Evolutionary conservation across 2,329 filamentous ascomycete species (phyloP).

Genomic region (Diplocarpon rosae): DNA sequence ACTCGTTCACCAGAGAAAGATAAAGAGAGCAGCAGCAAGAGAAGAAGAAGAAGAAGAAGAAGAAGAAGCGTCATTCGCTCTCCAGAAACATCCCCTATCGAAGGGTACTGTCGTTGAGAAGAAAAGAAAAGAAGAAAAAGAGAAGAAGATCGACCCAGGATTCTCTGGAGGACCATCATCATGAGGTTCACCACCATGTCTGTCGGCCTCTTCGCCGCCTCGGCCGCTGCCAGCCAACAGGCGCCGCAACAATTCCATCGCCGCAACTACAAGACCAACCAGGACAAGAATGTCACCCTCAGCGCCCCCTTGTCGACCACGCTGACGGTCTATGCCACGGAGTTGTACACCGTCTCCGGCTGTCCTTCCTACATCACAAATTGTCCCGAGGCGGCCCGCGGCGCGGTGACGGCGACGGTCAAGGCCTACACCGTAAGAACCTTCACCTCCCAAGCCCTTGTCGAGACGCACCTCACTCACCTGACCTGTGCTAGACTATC

Average conservation of each 20-base stretch:
- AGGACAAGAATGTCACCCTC: slow-evolving; percentile 10
- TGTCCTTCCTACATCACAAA: slow-evolving; percentile 32
- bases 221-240: slow-evolving; percentile 21
- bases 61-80: too few species aligned
- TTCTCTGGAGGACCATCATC: slow-evolving; percentile 13
- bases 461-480: not conserved
- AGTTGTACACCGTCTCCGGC: slow-evolving; percentile 29
- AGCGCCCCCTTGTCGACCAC: slow-evolving; percentile 27
- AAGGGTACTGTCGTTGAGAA: too few species aligned
- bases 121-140: too few species aligned
- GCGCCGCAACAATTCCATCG: slow-evolving; percentile 23
- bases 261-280: slow-evolving; percentile 8
- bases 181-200: slow-evolving; percentile 25
- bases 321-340: slow-evolving; percentile 30
- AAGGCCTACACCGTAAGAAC: slow-evolving; percentile 32
- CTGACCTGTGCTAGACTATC: slow-evolving; percentile 30
- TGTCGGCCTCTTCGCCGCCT: slow-evolving; percentile 27
- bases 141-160: too few species aligned
- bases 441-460: not conserved
- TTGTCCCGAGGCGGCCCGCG: too few species aligned
- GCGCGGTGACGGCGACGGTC: slow-evolving; percentile 32
- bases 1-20: slow-evolving; percentile 22
- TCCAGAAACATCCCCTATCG: too few species aligned
- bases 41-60: too few species aligned
- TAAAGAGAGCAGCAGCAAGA: too few species aligned